phyloP scores from a whole-genome alignment of 805 yeast genomes.

The Zygosaccharomyces lentus region DNA sequence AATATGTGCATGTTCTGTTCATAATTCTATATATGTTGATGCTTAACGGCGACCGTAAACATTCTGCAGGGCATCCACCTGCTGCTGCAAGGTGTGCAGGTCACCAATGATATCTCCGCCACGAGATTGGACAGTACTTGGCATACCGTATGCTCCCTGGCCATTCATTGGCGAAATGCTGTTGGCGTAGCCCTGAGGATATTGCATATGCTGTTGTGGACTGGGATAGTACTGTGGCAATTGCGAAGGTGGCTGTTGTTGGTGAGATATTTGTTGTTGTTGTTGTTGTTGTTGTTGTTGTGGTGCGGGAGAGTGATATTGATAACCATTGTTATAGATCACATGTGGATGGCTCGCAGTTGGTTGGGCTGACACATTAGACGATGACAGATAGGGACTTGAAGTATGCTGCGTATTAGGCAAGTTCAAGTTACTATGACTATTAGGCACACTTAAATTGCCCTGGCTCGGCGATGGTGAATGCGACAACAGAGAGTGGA shows the following conservation, averaged over 20 bases:
- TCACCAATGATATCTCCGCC: conserved; percentile 56
- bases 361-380: not conserved
- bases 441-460: conserved; percentile 11
- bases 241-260: conserved; percentile 19
- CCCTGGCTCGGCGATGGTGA: conserved; percentile 30
- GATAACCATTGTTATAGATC: conserved; percentile 12
- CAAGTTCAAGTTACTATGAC: conserved; percentile 11
- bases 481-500: conserved; percentile 28
- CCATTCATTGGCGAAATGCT: conserved; percentile 28
- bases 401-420: conserved; percentile 4
- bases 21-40: conserved; percentile 1
- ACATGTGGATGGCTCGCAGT: conserved; percentile 10
- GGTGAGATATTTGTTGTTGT: conserved; percentile 19
- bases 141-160: conserved; percentile 13
- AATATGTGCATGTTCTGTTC: not conserved
- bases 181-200: conserved; percentile 7
- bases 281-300: conserved; percentile 18
- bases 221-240: conserved; percentile 17
- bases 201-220: conserved; percentile 34
- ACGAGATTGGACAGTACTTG: conserved; percentile 10
- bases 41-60: conserved; percentile 19
- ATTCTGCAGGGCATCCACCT: conserved; percentile 53
- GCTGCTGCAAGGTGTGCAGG: conserved; percentile 61
- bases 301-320: conserved; percentile 24
- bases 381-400: conserved; percentile 7